These are phyloP conservation scores for Amauroascus verrucosus DNA, from an alignment of 2,329 filamentous ascomycete species.

Conservation along the genomic window DNA sequence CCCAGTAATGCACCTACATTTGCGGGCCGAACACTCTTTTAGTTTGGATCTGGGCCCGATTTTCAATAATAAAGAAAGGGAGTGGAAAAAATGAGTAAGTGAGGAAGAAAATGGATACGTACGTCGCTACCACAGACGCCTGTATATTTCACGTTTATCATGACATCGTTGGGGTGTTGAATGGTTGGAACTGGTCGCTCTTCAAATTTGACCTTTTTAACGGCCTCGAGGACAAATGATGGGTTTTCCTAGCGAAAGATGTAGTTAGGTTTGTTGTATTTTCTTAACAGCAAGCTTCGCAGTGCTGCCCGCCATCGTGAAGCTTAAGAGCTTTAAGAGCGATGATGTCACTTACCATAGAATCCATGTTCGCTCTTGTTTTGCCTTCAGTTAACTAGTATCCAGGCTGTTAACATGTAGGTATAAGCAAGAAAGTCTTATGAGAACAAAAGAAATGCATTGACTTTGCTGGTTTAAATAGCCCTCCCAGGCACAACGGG, in stretches of 20 bases:
- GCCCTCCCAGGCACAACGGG: too few species aligned
- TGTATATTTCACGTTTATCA: conserved; percentile 73
- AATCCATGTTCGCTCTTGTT: not conserved
- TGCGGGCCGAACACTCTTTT: not conserved
- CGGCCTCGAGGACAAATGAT: conserved; percentile 73
- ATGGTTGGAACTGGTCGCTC: conserved; percentile 64
- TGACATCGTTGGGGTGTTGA: conserved; percentile 59
- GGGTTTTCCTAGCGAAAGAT: conserved; percentile 51
- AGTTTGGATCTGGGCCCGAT: not conserved
- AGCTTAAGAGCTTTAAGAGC: not conserved
- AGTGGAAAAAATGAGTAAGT: not conserved
- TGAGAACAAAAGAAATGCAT: not conserved
- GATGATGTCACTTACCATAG: conserved; percentile 6
- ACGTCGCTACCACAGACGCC: conserved; percentile 84
- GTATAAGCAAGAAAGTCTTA: not conserved
- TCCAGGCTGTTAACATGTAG: too few species aligned
- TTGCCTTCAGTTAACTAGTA: not conserved
- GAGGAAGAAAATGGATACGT: not conserved
- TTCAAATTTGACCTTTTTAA: conserved; percentile 61
- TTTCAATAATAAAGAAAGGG: not conserved
- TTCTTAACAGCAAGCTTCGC: too few species aligned
- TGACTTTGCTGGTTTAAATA: too few species aligned
- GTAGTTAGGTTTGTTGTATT: not conserved
- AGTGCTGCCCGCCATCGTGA: too few species aligned
- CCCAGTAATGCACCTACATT: conserved; percentile 39